phyloP scores from a whole-genome alignment of 805 yeast genomes.

The Saccharomyces cerevisiae region DNA sequence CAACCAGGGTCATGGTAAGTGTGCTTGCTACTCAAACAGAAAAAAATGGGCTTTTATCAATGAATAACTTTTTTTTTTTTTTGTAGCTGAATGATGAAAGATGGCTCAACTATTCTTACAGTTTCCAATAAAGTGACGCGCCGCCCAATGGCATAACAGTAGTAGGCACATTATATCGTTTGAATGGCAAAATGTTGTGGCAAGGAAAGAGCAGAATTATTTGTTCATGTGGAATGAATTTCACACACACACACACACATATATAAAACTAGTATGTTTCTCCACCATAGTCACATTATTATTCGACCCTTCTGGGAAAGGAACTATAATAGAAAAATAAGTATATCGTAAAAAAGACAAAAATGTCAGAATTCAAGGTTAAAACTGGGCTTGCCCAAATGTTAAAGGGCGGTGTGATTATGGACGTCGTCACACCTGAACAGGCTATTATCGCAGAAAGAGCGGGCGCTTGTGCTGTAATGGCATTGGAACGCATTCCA shows the following conservation, averaged over 20 bases:
- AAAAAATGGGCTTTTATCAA: neutral
- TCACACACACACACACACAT: too few relatives aligned
- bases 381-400: conserved; percentile 80
- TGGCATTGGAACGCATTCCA: conserved; percentile 81
- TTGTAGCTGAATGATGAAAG: neutral
- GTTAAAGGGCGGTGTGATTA: conserved; percentile 71
- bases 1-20: neutral
- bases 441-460: conserved; percentile 73
- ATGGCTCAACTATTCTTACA: neutral
- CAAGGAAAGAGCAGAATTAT: neutral
- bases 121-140: neutral
- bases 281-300: neutral
- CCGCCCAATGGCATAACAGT: neutral
- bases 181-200: neutral
- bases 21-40: neutral
- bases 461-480: conserved; percentile 85
- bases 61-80: neutral
- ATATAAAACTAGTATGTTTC: neutral
- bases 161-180: too few relatives aligned
- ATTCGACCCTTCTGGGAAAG: neutral
- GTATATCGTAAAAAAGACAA: neutral
- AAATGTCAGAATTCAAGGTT: conserved; percentile 36
- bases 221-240: neutral
- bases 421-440: conserved; percentile 71
- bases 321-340: neutral